Evolutionary conservation across 441 rosid genomes (phyloP), one percentile per base, ranked within the genome.

Genomic region (Brassica balearica): DNA sequence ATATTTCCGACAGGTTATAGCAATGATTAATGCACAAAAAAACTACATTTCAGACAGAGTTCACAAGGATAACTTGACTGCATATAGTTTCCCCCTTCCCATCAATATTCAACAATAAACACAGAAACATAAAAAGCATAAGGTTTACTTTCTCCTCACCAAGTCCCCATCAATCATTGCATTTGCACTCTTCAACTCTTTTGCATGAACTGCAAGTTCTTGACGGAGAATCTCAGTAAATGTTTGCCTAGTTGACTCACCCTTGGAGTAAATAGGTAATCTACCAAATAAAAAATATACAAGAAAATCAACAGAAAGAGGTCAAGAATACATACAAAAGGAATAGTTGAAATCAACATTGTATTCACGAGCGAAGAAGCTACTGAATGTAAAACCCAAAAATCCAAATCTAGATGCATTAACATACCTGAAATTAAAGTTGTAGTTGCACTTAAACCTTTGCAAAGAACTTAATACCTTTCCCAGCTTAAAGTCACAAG

Each of bases 401-500:
- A 17, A 17, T 17, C 19, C 19, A 17, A 17, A 17, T 17, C 19
- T 17, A 36, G 69, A 36, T 53, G 59, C 55, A 60, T 14, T 29
- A 67, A 41, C 70, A 60, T 88, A 91, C 97, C 98, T 90, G 36
- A 91, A 77, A 82, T 83, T 86, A 43, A 91, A 93, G 88, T 82
- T 88, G 87, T 95, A 95, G 27, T 77, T 86, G 88, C 97, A 91
- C 86, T 74, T 90, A 83, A 89, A 91, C 19, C 69, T 85, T 79
- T 84, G 97, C 75, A 93, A 82, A 63, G 95, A 87, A 85, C 69
- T 88, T 43, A 93, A 83, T 34, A 91, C 98, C 80, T 67, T 89
- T 75, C 98, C 98, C 86, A 87, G 84, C 84, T 89, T 95, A 75
- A 95, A 88, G 82, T 95, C 98, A 89, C 99, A 91, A 73, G 96